Base-by-base conservation (phyloP, 257 asterid genomes). In the Perilla frutescens region DNA sequence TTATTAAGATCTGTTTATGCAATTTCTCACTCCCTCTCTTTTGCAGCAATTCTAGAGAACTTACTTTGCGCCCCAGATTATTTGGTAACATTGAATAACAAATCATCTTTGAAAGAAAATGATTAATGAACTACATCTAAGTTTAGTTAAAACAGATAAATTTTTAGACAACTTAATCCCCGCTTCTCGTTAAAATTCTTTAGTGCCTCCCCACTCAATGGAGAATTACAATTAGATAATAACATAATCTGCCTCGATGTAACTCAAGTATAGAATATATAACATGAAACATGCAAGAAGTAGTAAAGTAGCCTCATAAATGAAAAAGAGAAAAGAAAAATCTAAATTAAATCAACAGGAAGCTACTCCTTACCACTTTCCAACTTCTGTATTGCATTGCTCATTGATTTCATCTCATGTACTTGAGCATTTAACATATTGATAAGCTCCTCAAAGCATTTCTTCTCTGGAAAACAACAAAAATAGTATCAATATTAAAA, bases 391-490 rank as follows among this genome's bases (percentile, higher is more conserved):
- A 95, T 78, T 57, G 97, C 66, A 77, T 51, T 82, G 70, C 80
- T 83, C 97, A 95, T 87, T 58, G 96, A 84, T 87, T 88, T 95
- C 98, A 95, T 92, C 82, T 95, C 98, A 20, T 71, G 82, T 45
- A 88, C 84, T 89, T 95, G 99, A 58, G 79, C 80, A 80, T 86
- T 84, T 77, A 95, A 81, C 80, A 85, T 66, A 58, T 81, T 81
- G 78, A 91, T 82, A 79, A 95, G 96, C 83, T 92, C 98, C 84
- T 86, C 86, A 65, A 92, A 87, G 89, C 77, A 87, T 78, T 80
- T 89, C 87, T 92, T 95, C 79, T 92, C 99, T 95, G 96, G 39
- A 72, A 84, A 56, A 29, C 66, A 53, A 72, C 48, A 79, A 72
- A 82, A 70, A 70, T 47, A 7, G 57, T 6, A 43, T 13, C 36